Percentiles rank a stretch among this genome's conserved stretches.
Evolutionary conservation across 2,329 filamentous ascomycete species (phyloP).

Genomic region (Penicillium brasilianum): DNA sequence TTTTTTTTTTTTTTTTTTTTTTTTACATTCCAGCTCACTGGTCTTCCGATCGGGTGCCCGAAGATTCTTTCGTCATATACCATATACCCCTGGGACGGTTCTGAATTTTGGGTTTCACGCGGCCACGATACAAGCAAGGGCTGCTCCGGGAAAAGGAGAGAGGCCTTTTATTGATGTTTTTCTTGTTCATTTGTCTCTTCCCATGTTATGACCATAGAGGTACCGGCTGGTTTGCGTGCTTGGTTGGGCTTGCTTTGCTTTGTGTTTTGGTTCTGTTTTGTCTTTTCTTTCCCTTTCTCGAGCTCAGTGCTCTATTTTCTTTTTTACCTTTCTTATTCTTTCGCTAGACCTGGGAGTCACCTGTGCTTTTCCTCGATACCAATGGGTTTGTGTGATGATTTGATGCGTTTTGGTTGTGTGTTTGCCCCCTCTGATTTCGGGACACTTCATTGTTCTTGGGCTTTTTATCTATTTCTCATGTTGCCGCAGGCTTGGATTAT

Average conservation of each 20-base stretch:
- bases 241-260: slow-evolving; percentile 24
- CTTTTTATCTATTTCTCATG: neutral
- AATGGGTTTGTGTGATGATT: slow-evolving; percentile 38
- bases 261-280: neutral
- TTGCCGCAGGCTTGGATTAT: slow-evolving; percentile 9
- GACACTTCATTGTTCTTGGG: slow-evolving; percentile 10
- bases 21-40: slow-evolving; percentile 11
- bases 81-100: slow-evolving; percentile 14
- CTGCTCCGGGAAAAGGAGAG: slow-evolving; percentile 21
- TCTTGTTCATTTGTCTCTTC: slow-evolving; percentile 15
- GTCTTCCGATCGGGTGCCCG: slow-evolving; percentile 20
- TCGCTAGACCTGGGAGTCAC: slow-evolving; percentile 44
- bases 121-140: slow-evolving; percentile 16
- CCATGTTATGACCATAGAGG: slow-evolving; percentile 48
- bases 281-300: slow-evolving; percentile 34
- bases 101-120: slow-evolving; percentile 17
- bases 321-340: slow-evolving; percentile 33
- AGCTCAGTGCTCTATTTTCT: slow-evolving; percentile 12
- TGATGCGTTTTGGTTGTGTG: slow-evolving; percentile 27
- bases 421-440: neutral
- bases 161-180: slow-evolving; percentile 23
- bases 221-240: slow-evolving; percentile 41
- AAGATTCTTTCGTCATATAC: slow-evolving; percentile 13
- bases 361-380: slow-evolving; percentile 34
- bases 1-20: neutral